Evolutionary conservation across 2,329 filamentous ascomycete species (phyloP), one percentile per base, ranked within the genome.

Genomic region (Calonectria pteridis): DNA sequence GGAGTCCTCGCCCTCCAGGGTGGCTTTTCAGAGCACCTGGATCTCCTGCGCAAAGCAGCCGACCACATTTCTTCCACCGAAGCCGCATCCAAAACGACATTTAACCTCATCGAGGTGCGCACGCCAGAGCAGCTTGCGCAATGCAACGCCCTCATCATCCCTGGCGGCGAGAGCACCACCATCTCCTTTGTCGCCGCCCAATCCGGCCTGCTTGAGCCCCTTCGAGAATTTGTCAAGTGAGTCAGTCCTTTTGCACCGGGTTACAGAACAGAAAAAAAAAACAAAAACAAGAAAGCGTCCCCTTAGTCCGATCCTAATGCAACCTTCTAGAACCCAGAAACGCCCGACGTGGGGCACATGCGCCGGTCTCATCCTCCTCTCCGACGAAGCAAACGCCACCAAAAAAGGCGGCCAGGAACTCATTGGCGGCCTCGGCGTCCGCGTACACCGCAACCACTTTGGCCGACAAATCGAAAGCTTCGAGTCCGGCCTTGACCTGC

Each of bases 311-410:
- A 10, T 23, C 10, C 66, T 69, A 59, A 69, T 46, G 55, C 55
- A 40, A 63, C 29, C 16, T 11, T 49, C 29, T 23, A 96, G 94
- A 81, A 87, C 94, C 50, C 87, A 91, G 67, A 91, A 93, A 77
- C 95, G 94, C 79, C 96, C 96, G 14, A 94, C 94, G 29, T 99
- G 96, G 96, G 97, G 97, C 71, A 98, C 97, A 26, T 99, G 97
- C 84, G 97, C 97, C 16, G 97, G 97, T 13, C 90, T 98, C 71
- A 98, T 99, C 78, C 87, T 98, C 63, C 92, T 99, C 64, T 94
- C 95, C 2, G 94, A 98, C 81, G 92, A 94, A 72, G 96, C 95
- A 64, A 98, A 96, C 83, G 91, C 93, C 75, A 95, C 94, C 46
- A 98, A 98, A 83, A 93, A 94, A 80, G 95, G 95, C 53, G 96